Conservation (phyloP, 2,329 filamentous ascomycete genomes). For the Emmonsia crescens region DNA sequence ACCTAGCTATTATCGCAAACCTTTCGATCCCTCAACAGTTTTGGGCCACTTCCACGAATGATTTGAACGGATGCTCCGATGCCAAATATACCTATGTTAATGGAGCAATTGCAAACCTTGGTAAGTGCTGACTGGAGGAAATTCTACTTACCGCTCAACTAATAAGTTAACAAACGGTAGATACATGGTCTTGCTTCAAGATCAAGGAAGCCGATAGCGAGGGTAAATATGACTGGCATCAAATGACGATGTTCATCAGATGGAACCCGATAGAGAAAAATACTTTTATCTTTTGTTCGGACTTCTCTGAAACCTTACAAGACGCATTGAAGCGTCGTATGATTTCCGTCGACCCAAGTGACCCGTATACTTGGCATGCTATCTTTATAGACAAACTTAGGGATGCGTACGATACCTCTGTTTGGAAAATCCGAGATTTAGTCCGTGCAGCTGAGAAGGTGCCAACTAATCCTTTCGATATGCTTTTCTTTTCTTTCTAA, state of each 20-base stretch:
- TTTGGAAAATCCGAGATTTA: slow-evolving; percentile 23
- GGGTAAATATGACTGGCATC: slow-evolving; percentile 14
- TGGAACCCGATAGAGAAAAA: slow-evolving; percentile 10
- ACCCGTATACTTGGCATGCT: slow-evolving; percentile 19
- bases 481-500: background rate
- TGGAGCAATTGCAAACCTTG: background rate
- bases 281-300: slow-evolving; percentile 13
- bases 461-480: background rate
- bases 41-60: background rate
- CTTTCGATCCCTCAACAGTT: background rate
- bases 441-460: slow-evolving; percentile 24
- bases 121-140: background rate
- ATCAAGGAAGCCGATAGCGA: slow-evolving; percentile 10
- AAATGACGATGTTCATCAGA: slow-evolving; percentile 15
- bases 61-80: slow-evolving; percentile 3
- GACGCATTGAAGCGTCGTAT: slow-evolving; percentile 1
- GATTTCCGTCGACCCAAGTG: background rate
- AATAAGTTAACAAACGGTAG: slow-evolving; percentile 7
- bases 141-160: background rate
- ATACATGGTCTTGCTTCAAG: slow-evolving; percentile 19
- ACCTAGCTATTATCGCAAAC: background rate
- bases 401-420: slow-evolving; percentile 18
- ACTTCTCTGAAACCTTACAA: background rate
- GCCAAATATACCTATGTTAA: background rate
- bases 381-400: slow-evolving; percentile 16